Evolutionary conservation across 2,329 filamentous ascomycete species (phyloP).

Genomic region (Aureobasidium mangrovei): DNA sequence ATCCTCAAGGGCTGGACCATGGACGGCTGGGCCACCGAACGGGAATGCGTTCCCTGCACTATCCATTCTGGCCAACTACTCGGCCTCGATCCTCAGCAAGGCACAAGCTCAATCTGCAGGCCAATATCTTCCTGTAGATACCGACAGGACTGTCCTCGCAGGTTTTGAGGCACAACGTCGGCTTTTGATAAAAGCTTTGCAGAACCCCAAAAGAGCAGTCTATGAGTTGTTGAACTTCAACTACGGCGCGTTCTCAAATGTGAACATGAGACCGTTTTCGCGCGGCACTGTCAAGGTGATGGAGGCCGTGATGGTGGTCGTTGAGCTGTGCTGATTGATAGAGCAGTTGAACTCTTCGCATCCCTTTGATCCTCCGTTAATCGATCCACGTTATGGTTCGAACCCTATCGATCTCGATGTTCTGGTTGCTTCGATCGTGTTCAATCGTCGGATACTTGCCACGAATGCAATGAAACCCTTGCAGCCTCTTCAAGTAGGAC

Average conservation of each 20-base stretch:
- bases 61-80: slow-evolving; percentile 17
- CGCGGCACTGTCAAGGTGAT: slow-evolving; percentile 32
- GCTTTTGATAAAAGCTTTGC: slow-evolving; percentile 20
- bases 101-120: slow-evolving; percentile 18
- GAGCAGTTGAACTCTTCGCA: slow-evolving; percentile 29
- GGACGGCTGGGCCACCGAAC: slow-evolving; percentile 19
- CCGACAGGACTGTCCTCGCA: slow-evolving; percentile 19
- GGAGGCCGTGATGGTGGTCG: too few species aligned
- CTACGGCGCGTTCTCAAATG: slow-evolving; percentile 24
- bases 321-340: too few species aligned
- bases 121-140: slow-evolving; percentile 18
- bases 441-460: slow-evolving; percentile 22
- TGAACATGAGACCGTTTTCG: slow-evolving; percentile 36
- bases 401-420: slow-evolving; percentile 32
- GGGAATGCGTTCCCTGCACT: slow-evolving; percentile 25
- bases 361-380: slow-evolving; percentile 31
- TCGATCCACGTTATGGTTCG: slow-evolving; percentile 39
- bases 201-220: slow-evolving; percentile 19
- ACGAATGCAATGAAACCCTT: slow-evolving; percentile 20
- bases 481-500: slow-evolving; percentile 19
- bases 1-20: slow-evolving; percentile 23
- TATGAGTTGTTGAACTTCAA: slow-evolving; percentile 27
- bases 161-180: slow-evolving; percentile 22
- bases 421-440: slow-evolving; percentile 22
- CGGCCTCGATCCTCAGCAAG: slow-evolving; percentile 16